Conservation (phyloP, 805 yeast species). For the Candida xyloterini region DNA sequence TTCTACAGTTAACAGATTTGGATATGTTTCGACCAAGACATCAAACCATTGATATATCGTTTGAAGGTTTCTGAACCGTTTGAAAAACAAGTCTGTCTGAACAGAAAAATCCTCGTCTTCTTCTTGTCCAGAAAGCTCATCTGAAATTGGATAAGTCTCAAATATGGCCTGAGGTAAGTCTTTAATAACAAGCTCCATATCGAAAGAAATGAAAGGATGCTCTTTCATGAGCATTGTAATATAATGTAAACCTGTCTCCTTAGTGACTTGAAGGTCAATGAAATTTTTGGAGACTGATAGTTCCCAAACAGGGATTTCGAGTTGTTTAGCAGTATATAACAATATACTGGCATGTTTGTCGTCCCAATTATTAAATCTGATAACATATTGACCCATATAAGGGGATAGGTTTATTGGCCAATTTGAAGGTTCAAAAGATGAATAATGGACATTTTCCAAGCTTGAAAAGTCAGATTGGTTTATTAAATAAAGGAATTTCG, state of each 20-base stretch:
- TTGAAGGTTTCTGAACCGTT: conserved; percentile 62
- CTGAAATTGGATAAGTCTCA: conserved; percentile 48
- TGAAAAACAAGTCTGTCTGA: conserved; percentile 57
- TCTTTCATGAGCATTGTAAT: conserved; percentile 9
- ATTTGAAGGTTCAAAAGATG: conserved; percentile 26
- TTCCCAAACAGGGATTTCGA: conserved; percentile 48
- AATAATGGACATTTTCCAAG: conserved; percentile 28
- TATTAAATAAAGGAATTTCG: neutral
- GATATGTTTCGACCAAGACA: conserved; percentile 55
- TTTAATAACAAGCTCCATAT: conserved; percentile 43
- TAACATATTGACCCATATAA: conserved; percentile 43
- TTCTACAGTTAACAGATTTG: conserved; percentile 60
- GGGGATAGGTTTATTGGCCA: conserved; percentile 41
- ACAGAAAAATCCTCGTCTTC: conserved; percentile 1
- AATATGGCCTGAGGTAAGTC: conserved; percentile 56
- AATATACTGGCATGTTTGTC: conserved; percentile 21
- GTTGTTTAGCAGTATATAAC: conserved; percentile 21
- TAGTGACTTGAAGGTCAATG: conserved; percentile 42
- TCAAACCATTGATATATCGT: conserved; percentile 74
- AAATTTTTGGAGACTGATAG: conserved; percentile 37
- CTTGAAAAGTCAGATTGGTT: neutral
- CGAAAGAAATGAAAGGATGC: conserved; percentile 17
- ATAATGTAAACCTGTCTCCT: conserved; percentile 24
- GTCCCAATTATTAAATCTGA: conserved; percentile 38
- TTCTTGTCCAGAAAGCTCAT: conserved; percentile 1